Conservation (phyloP, 129 eudicot species). For the Smallanthus sonchifolius region DNA sequence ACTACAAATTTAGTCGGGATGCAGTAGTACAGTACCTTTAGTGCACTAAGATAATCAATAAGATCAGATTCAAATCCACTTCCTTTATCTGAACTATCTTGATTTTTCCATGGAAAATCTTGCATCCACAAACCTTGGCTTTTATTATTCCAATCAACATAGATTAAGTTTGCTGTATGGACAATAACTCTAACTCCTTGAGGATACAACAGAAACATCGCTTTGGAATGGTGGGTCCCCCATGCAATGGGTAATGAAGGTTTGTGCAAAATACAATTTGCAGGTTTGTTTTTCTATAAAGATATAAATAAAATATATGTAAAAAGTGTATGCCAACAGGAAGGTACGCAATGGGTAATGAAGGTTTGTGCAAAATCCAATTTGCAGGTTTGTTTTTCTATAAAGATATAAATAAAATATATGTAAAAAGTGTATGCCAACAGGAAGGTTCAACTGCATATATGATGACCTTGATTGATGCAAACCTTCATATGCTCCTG, state of each 20-base stretch:
- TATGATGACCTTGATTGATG: background rate
- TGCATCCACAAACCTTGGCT: conserved; percentile 99
- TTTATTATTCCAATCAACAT: conserved; percentile 98
- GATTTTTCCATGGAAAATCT: conserved; percentile 95
- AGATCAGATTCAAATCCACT: conserved; percentile 79
- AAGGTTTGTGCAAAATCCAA: conserved; percentile 95
- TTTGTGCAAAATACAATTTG: conserved; percentile 88
- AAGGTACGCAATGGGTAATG: no score
- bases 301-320: conserved; percentile 23
- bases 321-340: conserved; percentile 6
- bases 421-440: conserved; percentile 6
- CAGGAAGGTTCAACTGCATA: conserved; percentile 22
- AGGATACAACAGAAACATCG: conserved; percentile 93
- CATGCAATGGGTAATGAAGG: conserved; percentile 93
- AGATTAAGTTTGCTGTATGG: conserved; percentile 93
- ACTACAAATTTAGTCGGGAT: background rate
- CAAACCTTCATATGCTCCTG: conserved; percentile 86
- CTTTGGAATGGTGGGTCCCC: conserved; percentile 99
- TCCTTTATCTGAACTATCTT: conserved; percentile 42
- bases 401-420: conserved; percentile 27
- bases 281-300: conserved; percentile 65
- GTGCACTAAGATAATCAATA: conserved; percentile 61
- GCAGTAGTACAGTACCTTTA: conserved; percentile 60
- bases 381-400: conserved; percentile 72
- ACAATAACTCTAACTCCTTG: conserved; percentile 85